A percentile compares a stretch with the other conserved stretches of the same genome.
These are phyloP conservation scores for Exophiala sp. DNA, from an alignment of 2,329 filamentous ascomycete genomes.

Conservation along the genomic window DNA sequence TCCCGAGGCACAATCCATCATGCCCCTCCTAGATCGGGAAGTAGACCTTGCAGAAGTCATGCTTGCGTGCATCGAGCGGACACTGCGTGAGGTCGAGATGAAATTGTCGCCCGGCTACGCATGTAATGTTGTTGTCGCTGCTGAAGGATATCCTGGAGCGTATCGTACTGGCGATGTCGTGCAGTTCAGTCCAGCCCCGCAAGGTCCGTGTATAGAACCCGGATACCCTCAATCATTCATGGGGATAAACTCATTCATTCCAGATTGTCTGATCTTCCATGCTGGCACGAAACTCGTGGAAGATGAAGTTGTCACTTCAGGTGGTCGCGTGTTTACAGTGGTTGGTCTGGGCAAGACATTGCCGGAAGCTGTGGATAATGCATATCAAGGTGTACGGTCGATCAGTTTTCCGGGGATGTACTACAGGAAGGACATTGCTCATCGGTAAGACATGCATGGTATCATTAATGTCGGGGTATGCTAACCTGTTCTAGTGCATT, in stretches of 20 bases:
- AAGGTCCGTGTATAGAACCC: conserved; percentile 43
- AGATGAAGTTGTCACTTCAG: conserved; percentile 68
- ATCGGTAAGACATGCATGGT: conserved; percentile 45
- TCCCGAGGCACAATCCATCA: conserved; percentile 82
- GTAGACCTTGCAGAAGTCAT: conserved; percentile 86
- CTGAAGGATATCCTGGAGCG: conserved; percentile 81
- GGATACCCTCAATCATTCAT: conserved; percentile 12
- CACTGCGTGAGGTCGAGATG: conserved; percentile 66
- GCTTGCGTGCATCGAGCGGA: conserved; percentile 75
- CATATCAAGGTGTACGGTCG: conserved; percentile 74
- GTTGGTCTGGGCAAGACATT: conserved; percentile 74
- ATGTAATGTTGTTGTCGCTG: conserved; percentile 88
- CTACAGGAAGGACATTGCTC: conserved; percentile 87
- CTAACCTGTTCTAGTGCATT: too few relatives aligned
- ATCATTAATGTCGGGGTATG: too few relatives aligned
- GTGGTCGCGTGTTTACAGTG: conserved; percentile 87
- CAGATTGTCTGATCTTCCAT: conserved; percentile 74
- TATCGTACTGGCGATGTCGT: conserved; percentile 51
- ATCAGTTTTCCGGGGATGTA: conserved; percentile 88
- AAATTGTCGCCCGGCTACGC: conserved; percentile 68
- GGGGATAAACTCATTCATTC: conserved; percentile 39
- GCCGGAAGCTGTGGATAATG: conserved; percentile 76
- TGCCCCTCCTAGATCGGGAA: conserved; percentile 67
- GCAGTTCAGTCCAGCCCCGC: conserved; percentile 66
- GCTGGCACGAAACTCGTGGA: conserved; percentile 66